Conservation (phyloP, 768 basidiomycete species). For the Russula foetens region DNA sequence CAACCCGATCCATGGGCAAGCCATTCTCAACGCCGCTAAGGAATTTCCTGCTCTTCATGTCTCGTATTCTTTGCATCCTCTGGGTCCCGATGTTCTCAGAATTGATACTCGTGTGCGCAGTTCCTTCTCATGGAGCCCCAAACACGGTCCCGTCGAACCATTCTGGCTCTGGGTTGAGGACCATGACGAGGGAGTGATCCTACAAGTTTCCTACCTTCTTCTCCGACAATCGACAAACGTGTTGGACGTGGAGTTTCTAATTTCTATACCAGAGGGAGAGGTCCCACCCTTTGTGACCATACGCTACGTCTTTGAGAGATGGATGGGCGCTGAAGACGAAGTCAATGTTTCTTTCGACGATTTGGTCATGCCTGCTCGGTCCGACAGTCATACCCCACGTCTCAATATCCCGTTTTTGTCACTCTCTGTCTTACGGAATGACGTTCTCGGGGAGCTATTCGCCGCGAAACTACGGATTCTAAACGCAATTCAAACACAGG, state of each 20-base stretch:
- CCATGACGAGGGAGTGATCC: slow-evolving; percentile 66
- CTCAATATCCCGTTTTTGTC: slow-evolving; percentile 71
- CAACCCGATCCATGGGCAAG: slow-evolving; percentile 77
- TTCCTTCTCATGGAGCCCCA: slow-evolving; percentile 73
- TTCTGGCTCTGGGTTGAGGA: slow-evolving; percentile 98
- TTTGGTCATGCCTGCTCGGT: slow-evolving; percentile 65
- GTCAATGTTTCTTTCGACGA: slow-evolving; percentile 51
- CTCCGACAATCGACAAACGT: slow-evolving; percentile 57
- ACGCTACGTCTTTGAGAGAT: slow-evolving; percentile 80
- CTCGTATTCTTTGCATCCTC: slow-evolving; percentile 64
- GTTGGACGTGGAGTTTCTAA: slow-evolving; percentile 68
- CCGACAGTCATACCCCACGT: slow-evolving; percentile 49
- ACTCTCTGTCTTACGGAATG: slow-evolving; percentile 42
- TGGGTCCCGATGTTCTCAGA: slow-evolving; percentile 76
- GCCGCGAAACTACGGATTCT: slow-evolving; percentile 44
- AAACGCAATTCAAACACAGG: slow-evolving; percentile 85
- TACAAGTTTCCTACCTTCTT: slow-evolving; percentile 67
- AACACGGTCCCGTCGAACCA: slow-evolving; percentile 71
- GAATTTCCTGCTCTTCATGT: slow-evolving; percentile 76
- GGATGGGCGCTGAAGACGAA: slow-evolving; percentile 88
- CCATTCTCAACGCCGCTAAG: slow-evolving; percentile 69
- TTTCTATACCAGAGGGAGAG: slow-evolving; percentile 55
- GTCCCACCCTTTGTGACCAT: slow-evolving; percentile 62
- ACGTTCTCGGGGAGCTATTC: slow-evolving; percentile 39
- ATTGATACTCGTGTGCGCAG: slow-evolving; percentile 56